phyloP scores from a whole-genome alignment of 176 grass and related monocot species.

The Cocos nucifera region DNA sequence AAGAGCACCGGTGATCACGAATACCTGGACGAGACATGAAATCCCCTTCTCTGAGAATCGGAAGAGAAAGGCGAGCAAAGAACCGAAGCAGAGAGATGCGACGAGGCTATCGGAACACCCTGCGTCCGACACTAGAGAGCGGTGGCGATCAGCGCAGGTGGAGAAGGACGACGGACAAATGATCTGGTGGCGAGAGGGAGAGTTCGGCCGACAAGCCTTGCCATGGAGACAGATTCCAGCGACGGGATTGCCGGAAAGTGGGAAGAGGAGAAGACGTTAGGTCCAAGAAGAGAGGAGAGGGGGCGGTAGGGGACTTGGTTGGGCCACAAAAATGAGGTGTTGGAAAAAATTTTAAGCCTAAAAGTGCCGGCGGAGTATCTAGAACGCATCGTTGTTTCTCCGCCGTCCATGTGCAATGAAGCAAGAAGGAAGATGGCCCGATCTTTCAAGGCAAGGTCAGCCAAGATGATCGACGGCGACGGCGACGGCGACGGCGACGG shows the following conservation, averaged over 20 bases:
- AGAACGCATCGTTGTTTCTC: too few relatives aligned
- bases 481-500: too few relatives aligned
- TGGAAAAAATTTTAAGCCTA: too few relatives aligned
- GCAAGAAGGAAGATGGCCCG: too few relatives aligned
- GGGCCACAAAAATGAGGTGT: too few relatives aligned
- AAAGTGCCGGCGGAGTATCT: too few relatives aligned
- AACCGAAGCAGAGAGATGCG: slow-evolving; percentile 7
- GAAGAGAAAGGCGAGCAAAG: slow-evolving; percentile 7
- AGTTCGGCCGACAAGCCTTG: slow-evolving; percentile 50
- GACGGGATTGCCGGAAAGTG: not conserved
- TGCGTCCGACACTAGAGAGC: slow-evolving; percentile 9
- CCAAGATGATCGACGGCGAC: too few relatives aligned
- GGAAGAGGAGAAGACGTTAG: not conserved
- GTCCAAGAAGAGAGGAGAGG: too few relatives aligned
- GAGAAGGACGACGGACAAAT: not conserved
- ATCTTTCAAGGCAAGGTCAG: too few relatives aligned
- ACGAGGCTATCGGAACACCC: not conserved
- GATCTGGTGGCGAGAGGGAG: slow-evolving; percentile 53
- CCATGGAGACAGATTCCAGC: slow-evolving; percentile 28
- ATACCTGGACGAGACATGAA: slow-evolving; percentile 28
- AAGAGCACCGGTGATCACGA: slow-evolving; percentile 22
- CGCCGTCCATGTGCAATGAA: too few relatives aligned
- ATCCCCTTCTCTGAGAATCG: slow-evolving; percentile 16
- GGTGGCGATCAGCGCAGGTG: not conserved
- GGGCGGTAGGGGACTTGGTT: too few relatives aligned